Evolutionary conservation across 768 basidiomycete species (phyloP).

Genomic region (Holtermannia corniformis): DNA sequence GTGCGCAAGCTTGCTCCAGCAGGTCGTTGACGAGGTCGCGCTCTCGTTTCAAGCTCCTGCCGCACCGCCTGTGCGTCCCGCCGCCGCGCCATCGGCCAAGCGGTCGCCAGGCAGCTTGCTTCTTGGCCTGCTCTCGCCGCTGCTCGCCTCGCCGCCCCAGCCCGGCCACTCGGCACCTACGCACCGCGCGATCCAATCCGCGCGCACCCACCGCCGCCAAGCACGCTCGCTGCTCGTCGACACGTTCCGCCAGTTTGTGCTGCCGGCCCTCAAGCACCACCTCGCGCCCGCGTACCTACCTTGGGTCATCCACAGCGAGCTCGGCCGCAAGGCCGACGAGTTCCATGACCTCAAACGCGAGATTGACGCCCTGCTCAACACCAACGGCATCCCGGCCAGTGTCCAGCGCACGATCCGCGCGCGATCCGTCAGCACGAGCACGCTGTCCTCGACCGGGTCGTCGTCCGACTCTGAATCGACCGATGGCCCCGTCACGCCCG

Average conservation of each 20-base stretch:
- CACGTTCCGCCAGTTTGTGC: slow-evolving; percentile 37
- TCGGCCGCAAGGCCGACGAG: slow-evolving; percentile 13
- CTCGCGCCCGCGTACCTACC: slow-evolving; percentile 34
- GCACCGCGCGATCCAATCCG: slow-evolving; percentile 14
- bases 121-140: slow-evolving; percentile 11
- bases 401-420: neutral
- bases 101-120: slow-evolving; percentile 9
- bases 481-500: slow-evolving; percentile 18
- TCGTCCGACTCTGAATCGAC: slow-evolving; percentile 10
- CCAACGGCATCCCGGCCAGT: slow-evolving; percentile 7
- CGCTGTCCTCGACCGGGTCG: slow-evolving; percentile 11
- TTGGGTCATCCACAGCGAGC: slow-evolving; percentile 28
- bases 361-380: slow-evolving; percentile 20
- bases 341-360: slow-evolving; percentile 25
- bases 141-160: slow-evolving; percentile 1
- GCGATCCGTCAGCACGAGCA: neutral
- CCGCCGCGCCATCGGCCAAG: neutral
- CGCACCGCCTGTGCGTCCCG: neutral
- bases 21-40: slow-evolving; percentile 33
- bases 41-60: slow-evolving; percentile 30
- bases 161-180: slow-evolving; percentile 9
- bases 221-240: slow-evolving; percentile 41
- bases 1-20: slow-evolving; percentile 19
- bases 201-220: slow-evolving; percentile 36
- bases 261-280: slow-evolving; percentile 33